phyloP scores from a whole-genome alignment of 164 flowering plant species.

The Vitis riparia region DNA sequence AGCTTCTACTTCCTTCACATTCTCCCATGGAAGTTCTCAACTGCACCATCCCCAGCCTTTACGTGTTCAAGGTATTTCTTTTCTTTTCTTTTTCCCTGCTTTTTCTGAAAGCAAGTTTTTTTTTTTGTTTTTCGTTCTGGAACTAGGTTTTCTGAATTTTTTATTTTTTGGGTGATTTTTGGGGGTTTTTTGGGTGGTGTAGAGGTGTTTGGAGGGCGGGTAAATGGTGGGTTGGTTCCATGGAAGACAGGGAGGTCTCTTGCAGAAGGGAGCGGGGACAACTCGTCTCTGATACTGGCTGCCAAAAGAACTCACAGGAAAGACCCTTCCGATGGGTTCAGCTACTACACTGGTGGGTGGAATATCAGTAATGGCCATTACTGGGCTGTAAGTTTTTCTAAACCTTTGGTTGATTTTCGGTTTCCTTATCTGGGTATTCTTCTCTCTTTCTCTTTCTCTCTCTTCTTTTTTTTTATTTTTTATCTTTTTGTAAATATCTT shows the following conservation, averaged over 20 bases:
- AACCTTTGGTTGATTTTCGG: background rate
- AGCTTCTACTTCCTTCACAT: too few species aligned
- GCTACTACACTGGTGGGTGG: constrained; percentile 46
- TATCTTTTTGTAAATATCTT: background rate
- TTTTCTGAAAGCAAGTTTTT: too few species aligned
- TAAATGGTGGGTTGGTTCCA: constrained; percentile 7
- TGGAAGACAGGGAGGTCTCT: constrained; percentile 24
- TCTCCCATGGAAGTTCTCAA: too few species aligned
- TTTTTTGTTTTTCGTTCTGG: background rate
- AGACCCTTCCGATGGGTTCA: constrained; percentile 36
- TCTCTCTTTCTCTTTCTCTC: background rate
- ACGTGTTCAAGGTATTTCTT: too few species aligned
- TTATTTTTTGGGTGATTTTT: background rate
- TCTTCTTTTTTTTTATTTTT: background rate
- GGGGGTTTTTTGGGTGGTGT: background rate
- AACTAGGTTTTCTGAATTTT: background rate
- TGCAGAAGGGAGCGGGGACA: constrained; percentile 17
- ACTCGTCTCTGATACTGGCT: constrained; percentile 45
- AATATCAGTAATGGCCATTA: constrained; percentile 45
- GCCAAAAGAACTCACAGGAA: constrained; percentile 35
- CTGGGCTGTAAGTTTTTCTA: constrained; percentile 42
- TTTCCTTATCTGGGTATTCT: background rate
- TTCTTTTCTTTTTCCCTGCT: too few species aligned
- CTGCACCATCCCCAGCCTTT: too few species aligned
- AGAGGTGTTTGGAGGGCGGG: constrained; percentile 10